phyloP scores from a whole-genome alignment of 2,329 filamentous ascomycete species.

The Torrubiella hemipterigena region DNA sequence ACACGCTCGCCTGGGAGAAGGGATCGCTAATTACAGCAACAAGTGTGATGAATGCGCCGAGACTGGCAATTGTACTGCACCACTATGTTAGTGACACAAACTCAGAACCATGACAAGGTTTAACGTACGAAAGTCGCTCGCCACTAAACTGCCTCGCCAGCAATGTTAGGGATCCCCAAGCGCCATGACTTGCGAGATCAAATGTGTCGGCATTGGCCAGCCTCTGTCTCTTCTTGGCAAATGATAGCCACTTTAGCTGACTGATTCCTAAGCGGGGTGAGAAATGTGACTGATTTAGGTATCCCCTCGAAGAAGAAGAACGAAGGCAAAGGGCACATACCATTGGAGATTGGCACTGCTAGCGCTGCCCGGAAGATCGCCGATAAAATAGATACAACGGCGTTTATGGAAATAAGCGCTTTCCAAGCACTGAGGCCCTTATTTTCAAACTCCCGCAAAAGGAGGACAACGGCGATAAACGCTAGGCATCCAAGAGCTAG shows the following conservation, averaged over 20 bases:
- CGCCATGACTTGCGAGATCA: background rate
- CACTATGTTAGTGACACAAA: background rate
- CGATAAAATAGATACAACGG: background rate
- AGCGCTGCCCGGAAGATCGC: constrained; percentile 1
- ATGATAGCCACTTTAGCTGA: constrained; percentile 2
- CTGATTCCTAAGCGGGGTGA: constrained; percentile 3
- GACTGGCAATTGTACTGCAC: background rate
- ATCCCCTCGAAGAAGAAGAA: no score
- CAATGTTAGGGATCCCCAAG: background rate
- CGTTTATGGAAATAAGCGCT: constrained; percentile 1
- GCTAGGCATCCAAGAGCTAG: background rate
- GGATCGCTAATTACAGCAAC: background rate
- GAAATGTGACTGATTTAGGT: no score
- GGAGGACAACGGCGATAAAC: background rate
- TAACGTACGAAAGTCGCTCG: background rate
- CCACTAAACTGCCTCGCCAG: background rate
- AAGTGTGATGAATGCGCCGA: background rate
- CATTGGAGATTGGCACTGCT: background rate
- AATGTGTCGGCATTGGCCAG: background rate
- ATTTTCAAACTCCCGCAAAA: background rate
- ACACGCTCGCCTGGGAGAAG: background rate
- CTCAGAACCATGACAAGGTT: background rate
- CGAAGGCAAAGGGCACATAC: no score
- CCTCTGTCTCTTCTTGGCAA: background rate
- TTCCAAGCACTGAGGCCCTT: background rate